Evolutionary conservation across 371 early-diverging fungal genomes (phyloP).

Genomic region (Blastocladiella emersonii): DNA sequence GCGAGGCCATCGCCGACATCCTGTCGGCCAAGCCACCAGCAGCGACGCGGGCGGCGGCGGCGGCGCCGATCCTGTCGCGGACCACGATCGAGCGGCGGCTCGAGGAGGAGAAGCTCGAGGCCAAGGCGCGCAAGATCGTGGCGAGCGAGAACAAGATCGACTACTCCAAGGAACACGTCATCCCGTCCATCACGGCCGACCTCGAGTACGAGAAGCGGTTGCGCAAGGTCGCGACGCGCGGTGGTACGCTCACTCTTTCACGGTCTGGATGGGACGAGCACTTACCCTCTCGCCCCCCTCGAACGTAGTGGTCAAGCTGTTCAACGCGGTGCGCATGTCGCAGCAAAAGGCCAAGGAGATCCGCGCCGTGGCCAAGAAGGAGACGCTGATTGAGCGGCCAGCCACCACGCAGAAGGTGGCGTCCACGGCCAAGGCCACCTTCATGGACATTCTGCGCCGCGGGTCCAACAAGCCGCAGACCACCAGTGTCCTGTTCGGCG

Average conservation of each 20-base stretch:
- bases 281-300: not conserved
- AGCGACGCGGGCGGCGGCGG: slow-evolving; percentile 15
- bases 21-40: slow-evolving; percentile 38
- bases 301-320: slow-evolving; percentile 53
- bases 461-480: not conserved
- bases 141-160: slow-evolving; percentile 47
- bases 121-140: slow-evolving; percentile 51
- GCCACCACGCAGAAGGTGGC: slow-evolving; percentile 39
- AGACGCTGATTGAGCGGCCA: slow-evolving; percentile 11
- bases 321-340: slow-evolving; percentile 58
- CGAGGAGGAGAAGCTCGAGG: slow-evolving; percentile 63
- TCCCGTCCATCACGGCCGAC: slow-evolving; percentile 38
- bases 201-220: slow-evolving; percentile 65
- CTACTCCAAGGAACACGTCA: slow-evolving; percentile 46
- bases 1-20: slow-evolving; percentile 52
- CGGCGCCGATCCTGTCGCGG: slow-evolving; percentile 58
- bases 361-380: slow-evolving; percentile 25
- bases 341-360: slow-evolving; percentile 57
- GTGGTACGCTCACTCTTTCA: slow-evolving; percentile 37
- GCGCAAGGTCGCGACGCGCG: slow-evolving; percentile 67
- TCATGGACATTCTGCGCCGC: not conserved
- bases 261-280: not conserved
- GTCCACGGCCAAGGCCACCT: slow-evolving; percentile 9
- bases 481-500: too few relatives aligned
- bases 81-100: slow-evolving; percentile 51